These are phyloP conservation scores for Aureobasidium subglaciale DNA, from an alignment of 2,329 filamentous ascomycete genomes.

Conservation along the genomic window DNA sequence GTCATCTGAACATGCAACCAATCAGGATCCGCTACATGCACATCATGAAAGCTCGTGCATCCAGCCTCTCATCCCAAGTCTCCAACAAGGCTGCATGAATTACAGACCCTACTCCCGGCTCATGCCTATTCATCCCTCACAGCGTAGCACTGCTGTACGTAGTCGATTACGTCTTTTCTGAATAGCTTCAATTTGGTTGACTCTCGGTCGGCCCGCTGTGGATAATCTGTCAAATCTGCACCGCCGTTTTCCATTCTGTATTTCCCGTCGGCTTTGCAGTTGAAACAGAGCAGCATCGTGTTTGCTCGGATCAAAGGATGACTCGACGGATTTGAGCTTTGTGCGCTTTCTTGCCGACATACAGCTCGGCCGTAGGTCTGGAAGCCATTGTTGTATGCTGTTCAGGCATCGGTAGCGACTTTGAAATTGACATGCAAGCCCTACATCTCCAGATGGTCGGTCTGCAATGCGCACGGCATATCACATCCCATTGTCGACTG, in stretches of 20 bases:
- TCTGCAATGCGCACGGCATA: neutral
- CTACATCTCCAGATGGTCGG: neutral
- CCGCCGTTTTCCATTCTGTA: neutral
- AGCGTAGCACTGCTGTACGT: no score
- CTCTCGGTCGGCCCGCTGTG: neutral
- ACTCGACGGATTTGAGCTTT: neutral
- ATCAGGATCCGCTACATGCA: constrained; percentile 4
- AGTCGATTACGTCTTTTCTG: no score
- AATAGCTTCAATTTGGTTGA: neutral
- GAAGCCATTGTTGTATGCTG: neutral
- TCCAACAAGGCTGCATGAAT: constrained; percentile 5
- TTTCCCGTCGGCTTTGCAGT: neutral
- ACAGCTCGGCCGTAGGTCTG: neutral
- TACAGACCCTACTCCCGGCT: neutral
- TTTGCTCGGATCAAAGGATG: constrained; percentile 1
- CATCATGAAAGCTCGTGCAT: constrained; percentile 11
- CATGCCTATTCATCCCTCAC: no score
- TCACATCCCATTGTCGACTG: neutral
- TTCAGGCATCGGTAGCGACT: neutral
- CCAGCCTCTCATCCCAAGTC: neutral
- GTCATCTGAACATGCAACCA: neutral
- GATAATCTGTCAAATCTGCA: neutral
- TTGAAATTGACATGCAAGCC: neutral
- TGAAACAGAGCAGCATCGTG: neutral
- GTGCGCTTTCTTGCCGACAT: neutral